A percentile compares a stretch with the other conserved stretches of the same genome.
Conservation (phyloP, 78 protist genomes). For the Paratrimastix pyriformis region DNA sequence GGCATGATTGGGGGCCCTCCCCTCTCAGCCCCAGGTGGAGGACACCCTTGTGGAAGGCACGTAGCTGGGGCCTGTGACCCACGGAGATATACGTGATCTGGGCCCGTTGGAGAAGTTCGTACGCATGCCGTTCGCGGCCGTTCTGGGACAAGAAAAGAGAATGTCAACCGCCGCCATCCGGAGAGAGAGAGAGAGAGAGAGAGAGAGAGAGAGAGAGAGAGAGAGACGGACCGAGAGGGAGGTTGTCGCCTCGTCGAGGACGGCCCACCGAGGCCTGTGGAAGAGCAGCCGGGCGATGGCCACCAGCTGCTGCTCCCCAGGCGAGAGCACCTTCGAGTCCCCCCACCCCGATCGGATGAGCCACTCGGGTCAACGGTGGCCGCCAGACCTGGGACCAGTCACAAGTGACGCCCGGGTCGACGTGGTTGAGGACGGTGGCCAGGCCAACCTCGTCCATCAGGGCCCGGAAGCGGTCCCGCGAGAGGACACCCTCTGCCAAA, state of each 20-base stretch:
- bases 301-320: conserved; percentile 67
- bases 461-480: conserved; percentile 35
- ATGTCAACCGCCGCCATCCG: background rate
- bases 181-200: background rate
- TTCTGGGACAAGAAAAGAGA: background rate
- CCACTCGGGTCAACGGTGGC: background rate
- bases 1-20: too few relatives aligned
- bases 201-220: background rate
- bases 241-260: conserved; percentile 74
- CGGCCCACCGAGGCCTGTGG: conserved; percentile 73
- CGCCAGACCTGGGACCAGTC: background rate
- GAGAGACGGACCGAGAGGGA: background rate
- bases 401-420: background rate
- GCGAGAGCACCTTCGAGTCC: conserved; percentile 16
- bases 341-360: background rate
- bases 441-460: conserved; percentile 53
- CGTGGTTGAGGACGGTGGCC: background rate
- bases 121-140: too few relatives aligned
- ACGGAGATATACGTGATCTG: too few relatives aligned
- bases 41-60: too few relatives aligned
- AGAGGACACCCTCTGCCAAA: too few relatives aligned
- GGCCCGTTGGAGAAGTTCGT: too few relatives aligned
- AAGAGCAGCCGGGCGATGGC: conserved; percentile 74
- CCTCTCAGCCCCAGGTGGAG: too few relatives aligned
- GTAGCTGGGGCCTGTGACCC: too few relatives aligned